Evolutionary conservation across 352 stramenopile genomes (phyloP).

Genomic region (Phytophthora pluvialis): DNA sequence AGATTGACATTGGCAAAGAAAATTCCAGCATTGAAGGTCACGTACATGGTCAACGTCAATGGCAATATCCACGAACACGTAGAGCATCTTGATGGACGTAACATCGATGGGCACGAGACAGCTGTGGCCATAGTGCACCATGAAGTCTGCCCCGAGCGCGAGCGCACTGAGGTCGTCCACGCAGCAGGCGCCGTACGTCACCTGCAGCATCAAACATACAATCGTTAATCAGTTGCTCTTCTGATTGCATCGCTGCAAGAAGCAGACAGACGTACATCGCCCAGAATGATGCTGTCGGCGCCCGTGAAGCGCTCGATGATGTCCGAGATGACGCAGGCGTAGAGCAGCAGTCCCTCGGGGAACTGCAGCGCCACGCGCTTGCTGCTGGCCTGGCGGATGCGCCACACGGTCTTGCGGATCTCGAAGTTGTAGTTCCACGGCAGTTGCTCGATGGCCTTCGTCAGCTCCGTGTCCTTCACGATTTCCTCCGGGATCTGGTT

Average conservation of each 20-base stretch:
- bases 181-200: constrained; percentile 99
- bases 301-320: constrained; percentile 97
- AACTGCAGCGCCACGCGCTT: constrained; percentile 98
- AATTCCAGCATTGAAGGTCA: background rate
- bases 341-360: constrained; percentile 98
- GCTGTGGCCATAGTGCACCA: constrained; percentile 99
- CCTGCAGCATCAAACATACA: constrained; percentile 32
- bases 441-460: constrained; percentile 94
- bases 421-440: constrained; percentile 99
- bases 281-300: constrained; percentile 94
- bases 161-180: constrained; percentile 98
- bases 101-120: constrained; percentile 98
- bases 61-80: constrained; percentile 99
- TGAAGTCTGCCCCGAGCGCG: constrained; percentile 95
- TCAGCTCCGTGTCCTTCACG: constrained; percentile 84
- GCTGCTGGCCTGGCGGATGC: constrained; percentile 90
- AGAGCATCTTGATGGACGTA: constrained; percentile 97
- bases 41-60: constrained; percentile 97
- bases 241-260: background rate
- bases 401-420: constrained; percentile 98
- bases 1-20: background rate
- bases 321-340: constrained; percentile 97
- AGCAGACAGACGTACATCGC: constrained; percentile 87
- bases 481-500: constrained; percentile 94
- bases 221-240: background rate